Base-by-base conservation (phyloP, 164 flowering plant species). In the Magnolia sinica region DNA sequence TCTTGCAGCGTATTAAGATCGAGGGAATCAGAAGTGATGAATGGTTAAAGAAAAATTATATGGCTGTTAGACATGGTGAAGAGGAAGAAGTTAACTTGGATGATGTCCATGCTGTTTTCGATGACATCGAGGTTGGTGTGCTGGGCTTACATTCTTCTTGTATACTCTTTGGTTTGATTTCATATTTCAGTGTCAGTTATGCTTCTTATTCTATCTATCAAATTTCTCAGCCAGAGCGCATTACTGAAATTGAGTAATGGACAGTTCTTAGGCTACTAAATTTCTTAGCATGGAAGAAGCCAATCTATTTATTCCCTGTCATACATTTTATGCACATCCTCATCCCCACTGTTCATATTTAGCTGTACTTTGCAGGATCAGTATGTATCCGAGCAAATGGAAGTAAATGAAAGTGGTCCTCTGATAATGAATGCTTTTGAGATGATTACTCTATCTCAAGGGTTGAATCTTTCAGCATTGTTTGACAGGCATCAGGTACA, bases 381-480 rank as follows among this genome's bases (percentile, higher is more conserved):
- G 27, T 94, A 83, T 84, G 99, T 96, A 23, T 85, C 89, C 64
- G 98, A 94, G 84, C 89, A 88, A 76, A 74, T 87, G 50, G 84
- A 45, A 74, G 67, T 45, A 16, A 77, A 71, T 73, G 88, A 84
- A 2, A 74, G 71, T 24, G 97, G 98, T 22, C 99, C 99, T 74
- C 74, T 92, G 67, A 73, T 91, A 24, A 96, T 96, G 99, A 96
- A 96, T 88, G 99, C 98, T 61, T 96, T 96, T 87, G 99, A 96
- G 90, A 92, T 96, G 99, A 96, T 96, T 70, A 92, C 97, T 27
- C 80, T 96, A 55, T 96, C 99, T 73, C 99, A 96, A 79, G 98
- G 98, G 73, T 79, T 96, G 74, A 96, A 96, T 78, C 87, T 96
- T 73, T 91, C 99, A 14, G 91, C 98, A 59, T 83, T 96, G 78